Percentiles rank a stretch among this genome's conserved stretches.
phyloP scores from a whole-genome alignment of 345 rosid genomes.

The Euphorbia lathyris region DNA sequence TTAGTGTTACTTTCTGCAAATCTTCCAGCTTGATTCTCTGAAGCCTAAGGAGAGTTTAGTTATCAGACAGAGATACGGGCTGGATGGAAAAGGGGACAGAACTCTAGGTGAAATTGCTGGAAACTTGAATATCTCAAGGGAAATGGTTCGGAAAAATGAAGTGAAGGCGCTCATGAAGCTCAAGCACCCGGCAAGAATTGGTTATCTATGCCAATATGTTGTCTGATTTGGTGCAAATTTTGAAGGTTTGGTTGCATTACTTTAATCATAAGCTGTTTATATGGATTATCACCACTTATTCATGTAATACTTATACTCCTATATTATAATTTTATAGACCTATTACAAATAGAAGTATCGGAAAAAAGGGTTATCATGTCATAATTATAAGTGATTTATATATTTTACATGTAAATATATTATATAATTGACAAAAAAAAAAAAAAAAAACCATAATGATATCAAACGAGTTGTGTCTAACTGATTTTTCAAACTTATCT shows the following conservation, averaged over 20 bases:
- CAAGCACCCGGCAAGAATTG: slow-evolving; percentile 84
- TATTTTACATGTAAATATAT: neutral
- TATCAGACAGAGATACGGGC: slow-evolving; percentile 84
- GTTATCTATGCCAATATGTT: slow-evolving; percentile 69
- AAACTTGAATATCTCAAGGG: slow-evolving; percentile 88
- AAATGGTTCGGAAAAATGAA: slow-evolving; percentile 97
- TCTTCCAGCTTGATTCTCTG: slow-evolving; percentile 71
- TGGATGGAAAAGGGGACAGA: slow-evolving; percentile 93
- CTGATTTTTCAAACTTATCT: too few relatives aligned
- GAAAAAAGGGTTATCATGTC: too few relatives aligned
- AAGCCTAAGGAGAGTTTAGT: slow-evolving; percentile 96
- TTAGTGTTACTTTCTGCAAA: slow-evolving; percentile 2
- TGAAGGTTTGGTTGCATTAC: neutral
- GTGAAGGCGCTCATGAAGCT: slow-evolving; percentile 97
- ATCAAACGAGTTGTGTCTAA: too few relatives aligned
- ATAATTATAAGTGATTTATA: too few relatives aligned
- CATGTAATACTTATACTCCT: slow-evolving; percentile 5
- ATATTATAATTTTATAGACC: neutral
- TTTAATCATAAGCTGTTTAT: slow-evolving; percentile 1
- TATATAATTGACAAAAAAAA: neutral
- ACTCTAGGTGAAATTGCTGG: slow-evolving; percentile 90
- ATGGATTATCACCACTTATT: slow-evolving; percentile 14
- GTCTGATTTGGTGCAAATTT: slow-evolving; percentile 37
- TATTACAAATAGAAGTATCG: too few relatives aligned
- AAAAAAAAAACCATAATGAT: too few relatives aligned